phyloP scores from a whole-genome alignment of 2,329 filamentous ascomycete species.

The Hymenotorrendiella dingleyae region DNA sequence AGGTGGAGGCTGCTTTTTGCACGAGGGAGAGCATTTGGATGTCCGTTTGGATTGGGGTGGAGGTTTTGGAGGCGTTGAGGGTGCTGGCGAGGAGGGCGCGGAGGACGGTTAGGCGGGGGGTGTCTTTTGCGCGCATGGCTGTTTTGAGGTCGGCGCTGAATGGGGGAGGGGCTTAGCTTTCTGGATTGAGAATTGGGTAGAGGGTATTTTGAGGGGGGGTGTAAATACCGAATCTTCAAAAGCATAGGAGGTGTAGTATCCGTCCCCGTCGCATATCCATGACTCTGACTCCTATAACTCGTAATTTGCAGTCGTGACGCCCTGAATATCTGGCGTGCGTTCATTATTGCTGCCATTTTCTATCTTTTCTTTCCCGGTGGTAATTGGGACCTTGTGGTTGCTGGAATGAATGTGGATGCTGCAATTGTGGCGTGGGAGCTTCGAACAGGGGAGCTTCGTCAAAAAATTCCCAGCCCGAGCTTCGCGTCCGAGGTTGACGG shows the following conservation, averaged over 20 bases:
- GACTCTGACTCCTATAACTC: no score
- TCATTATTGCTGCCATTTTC: constrained; percentile 17
- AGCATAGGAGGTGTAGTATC: constrained; percentile 30
- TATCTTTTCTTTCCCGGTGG: no score
- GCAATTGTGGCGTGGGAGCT: not conserved
- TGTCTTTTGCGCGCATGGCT: constrained; percentile 61
- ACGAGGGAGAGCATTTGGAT: constrained; percentile 63
- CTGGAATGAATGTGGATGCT: not conserved
- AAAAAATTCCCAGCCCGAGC: no score
- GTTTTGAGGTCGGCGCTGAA: constrained; percentile 54
- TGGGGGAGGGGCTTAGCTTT: constrained; percentile 2
- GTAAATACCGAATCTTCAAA: constrained; percentile 31
- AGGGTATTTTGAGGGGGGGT: not conserved
- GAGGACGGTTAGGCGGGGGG: constrained; percentile 60
- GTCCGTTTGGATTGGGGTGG: constrained; percentile 63
- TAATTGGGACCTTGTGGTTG: not conserved
- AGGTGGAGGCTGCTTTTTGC: constrained; percentile 53
- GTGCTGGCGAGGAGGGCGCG: constrained; percentile 63
- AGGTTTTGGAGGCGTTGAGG: constrained; percentile 70
- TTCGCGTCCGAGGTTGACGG: no score
- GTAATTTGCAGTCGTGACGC: constrained; percentile 20
- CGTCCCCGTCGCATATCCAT: constrained; percentile 24
- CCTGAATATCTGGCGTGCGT: constrained; percentile 16
- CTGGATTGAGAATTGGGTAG: not conserved
- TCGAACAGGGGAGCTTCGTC: not conserved